These are phyloP conservation scores for Dactylellina cionopaga DNA, from an alignment of 2,329 filamentous ascomycete genomes.

Conservation along the genomic window DNA sequence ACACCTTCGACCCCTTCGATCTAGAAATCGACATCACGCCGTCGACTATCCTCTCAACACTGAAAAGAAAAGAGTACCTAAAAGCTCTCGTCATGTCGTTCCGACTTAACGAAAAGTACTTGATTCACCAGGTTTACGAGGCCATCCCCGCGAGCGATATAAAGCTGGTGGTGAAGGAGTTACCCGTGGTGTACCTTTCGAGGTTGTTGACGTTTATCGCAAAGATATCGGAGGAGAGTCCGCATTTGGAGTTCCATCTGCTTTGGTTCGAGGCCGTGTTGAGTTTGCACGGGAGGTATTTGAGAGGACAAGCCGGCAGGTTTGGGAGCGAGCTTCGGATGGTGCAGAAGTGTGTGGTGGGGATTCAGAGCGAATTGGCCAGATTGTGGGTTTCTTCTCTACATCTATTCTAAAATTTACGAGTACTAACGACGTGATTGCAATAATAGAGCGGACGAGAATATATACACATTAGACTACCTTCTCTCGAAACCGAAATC, in stretches of 20 bases:
- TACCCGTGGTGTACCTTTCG: conserved; percentile 87
- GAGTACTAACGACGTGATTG: not conserved
- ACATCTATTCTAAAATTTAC: not conserved
- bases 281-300: conserved; percentile 82
- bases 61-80: conserved; percentile 81
- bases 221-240: conserved; percentile 85
- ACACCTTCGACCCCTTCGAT: conserved; percentile 95
- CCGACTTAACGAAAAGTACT: conserved; percentile 83
- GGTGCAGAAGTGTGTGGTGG: conserved; percentile 80
- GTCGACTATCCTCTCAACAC: conserved; percentile 76
- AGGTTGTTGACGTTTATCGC: conserved; percentile 87
- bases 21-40: conserved; percentile 94
- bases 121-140: conserved; percentile 88
- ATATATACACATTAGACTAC: conserved; percentile 88
- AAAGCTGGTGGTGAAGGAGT: conserved; percentile 76
- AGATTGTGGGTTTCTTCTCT: conserved; percentile 64
- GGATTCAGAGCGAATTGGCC: conserved; percentile 83
- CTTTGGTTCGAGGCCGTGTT: conserved; percentile 88
- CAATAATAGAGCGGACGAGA: conserved; percentile 75
- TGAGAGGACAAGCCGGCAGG: conserved; percentile 81
- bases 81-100: conserved; percentile 97
- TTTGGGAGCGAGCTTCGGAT: conserved; percentile 86
- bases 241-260: conserved; percentile 93
- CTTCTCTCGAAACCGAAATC: conserved; percentile 65
- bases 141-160: conserved; percentile 80